Conservation (phyloP, 2,329 filamentous ascomycete genomes). For the Zymoseptoria pseudotritici region DNA sequence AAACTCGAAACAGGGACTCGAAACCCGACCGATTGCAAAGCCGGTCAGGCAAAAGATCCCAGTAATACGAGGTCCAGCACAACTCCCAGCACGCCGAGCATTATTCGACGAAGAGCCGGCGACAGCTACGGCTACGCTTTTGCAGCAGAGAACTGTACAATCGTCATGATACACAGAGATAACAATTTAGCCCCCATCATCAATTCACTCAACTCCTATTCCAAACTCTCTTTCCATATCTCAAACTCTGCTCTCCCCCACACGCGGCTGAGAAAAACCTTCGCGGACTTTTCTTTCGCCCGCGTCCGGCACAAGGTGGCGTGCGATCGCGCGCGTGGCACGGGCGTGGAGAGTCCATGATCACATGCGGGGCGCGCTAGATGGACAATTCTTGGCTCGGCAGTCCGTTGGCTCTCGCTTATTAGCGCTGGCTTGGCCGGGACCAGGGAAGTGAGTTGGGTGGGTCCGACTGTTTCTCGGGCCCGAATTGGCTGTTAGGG, state of each 20-base stretch:
- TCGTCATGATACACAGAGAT: no score
- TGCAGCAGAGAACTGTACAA: no score
- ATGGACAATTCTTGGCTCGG: background rate
- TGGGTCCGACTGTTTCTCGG: background rate
- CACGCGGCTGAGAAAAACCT: background rate
- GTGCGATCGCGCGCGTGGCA: background rate
- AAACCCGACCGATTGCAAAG: no score
- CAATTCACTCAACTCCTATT: no score
- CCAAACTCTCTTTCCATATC: background rate
- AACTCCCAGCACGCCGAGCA: no score
- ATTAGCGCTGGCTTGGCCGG: background rate
- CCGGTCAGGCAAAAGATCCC: no score
- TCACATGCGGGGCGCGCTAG: background rate
- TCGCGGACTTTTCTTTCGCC: background rate
- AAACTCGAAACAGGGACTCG: no score
- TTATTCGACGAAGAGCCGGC: no score
- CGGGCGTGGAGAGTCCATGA: background rate
- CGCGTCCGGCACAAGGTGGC: background rate
- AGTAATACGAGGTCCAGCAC: no score
- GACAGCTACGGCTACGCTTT: no score
- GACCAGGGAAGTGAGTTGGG: background rate
- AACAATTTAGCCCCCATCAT: no score
- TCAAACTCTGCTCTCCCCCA: background rate
- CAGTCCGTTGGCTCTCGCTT: background rate
- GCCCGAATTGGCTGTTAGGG: background rate